These are phyloP conservation scores for Phytophthora pinifolia DNA, from an alignment of 352 stramenopile genomes.

Conservation along the genomic window DNA sequence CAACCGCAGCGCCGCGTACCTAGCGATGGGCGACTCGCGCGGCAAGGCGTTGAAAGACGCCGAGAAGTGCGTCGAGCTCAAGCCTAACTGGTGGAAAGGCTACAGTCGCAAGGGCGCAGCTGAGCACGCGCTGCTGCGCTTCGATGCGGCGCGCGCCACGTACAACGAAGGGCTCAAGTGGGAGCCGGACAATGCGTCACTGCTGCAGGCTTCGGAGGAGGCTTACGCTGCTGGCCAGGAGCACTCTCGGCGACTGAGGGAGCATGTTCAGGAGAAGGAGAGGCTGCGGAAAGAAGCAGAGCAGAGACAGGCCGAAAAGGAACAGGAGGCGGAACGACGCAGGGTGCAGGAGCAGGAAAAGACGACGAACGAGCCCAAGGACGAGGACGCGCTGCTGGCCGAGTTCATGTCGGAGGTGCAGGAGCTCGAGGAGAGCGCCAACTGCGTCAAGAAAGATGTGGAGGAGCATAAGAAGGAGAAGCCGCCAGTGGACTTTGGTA, in stretches of 20 bases:
- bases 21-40: slow-evolving; percentile 78
- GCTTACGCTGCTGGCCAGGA: slow-evolving; percentile 70
- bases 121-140: slow-evolving; percentile 73
- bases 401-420: slow-evolving; percentile 88
- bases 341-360: slow-evolving; percentile 21
- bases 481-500: slow-evolving; percentile 67
- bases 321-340: slow-evolving; percentile 14
- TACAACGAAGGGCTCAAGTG: slow-evolving; percentile 67
- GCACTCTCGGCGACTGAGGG: slow-evolving; percentile 57
- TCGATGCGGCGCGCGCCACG: slow-evolving; percentile 67
- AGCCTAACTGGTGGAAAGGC: slow-evolving; percentile 87
- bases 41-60: slow-evolving; percentile 81
- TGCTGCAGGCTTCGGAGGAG: slow-evolving; percentile 66
- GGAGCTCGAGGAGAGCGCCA: slow-evolving; percentile 72
- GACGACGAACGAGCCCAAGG: slow-evolving; percentile 27
- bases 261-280: slow-evolving; percentile 54
- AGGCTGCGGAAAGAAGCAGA: slow-evolving; percentile 37
- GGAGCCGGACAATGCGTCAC: slow-evolving; percentile 73
- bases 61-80: slow-evolving; percentile 72
- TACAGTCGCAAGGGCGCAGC: slow-evolving; percentile 85
- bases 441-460: slow-evolving; percentile 73
- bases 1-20: slow-evolving; percentile 83
- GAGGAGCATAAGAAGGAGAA: slow-evolving; percentile 44
- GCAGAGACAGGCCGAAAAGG: slow-evolving; percentile 20
- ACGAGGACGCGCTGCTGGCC: slow-evolving; percentile 67